Percentiles rank a stretch among this genome's conserved stretches.
These are phyloP conservation scores for Alternaria sp. DNA, from an alignment of 2,329 filamentous ascomycete genomes.

Conservation along the genomic window DNA sequence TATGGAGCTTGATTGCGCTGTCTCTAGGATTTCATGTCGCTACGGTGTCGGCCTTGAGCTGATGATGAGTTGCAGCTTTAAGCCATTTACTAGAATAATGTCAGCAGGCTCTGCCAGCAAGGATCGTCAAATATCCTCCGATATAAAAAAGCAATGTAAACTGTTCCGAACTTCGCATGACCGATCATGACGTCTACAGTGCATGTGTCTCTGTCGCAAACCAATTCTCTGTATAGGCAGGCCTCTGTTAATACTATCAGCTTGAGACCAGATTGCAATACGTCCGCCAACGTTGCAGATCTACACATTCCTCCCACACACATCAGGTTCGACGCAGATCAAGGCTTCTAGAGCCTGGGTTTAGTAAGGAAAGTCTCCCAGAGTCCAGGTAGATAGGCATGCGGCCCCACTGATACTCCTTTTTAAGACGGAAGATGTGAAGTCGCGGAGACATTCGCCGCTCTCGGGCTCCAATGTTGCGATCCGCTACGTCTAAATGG, in stretches of 20 bases:
- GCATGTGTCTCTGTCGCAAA: not conserved
- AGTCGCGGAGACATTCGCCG: not conserved
- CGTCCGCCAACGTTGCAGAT: not conserved
- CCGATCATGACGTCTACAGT: not conserved
- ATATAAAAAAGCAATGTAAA: not conserved
- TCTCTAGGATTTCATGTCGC: not conserved
- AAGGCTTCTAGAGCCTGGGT: not conserved
- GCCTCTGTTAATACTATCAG: not conserved
- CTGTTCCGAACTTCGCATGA: not conserved
- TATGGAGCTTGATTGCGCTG: slow-evolving; percentile 1
- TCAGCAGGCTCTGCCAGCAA: not conserved
- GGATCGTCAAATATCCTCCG: not conserved
- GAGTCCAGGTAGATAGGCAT: not conserved
- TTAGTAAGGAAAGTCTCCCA: not conserved
- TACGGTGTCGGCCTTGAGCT: not conserved
- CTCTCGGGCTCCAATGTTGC: not conserved
- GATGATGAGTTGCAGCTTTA: not conserved
- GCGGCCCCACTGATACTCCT: slow-evolving; percentile 4
- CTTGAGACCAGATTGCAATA: not conserved
- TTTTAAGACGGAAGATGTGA: not conserved
- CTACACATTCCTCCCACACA: not conserved
- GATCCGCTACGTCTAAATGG: not conserved
- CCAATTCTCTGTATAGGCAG: not conserved
- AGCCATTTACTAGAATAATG: not conserved
- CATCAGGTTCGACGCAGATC: not conserved